Base-by-base conservation (phyloP, 495 filamentous ascomycete species). In the Glarea lozoyensis region DNA sequence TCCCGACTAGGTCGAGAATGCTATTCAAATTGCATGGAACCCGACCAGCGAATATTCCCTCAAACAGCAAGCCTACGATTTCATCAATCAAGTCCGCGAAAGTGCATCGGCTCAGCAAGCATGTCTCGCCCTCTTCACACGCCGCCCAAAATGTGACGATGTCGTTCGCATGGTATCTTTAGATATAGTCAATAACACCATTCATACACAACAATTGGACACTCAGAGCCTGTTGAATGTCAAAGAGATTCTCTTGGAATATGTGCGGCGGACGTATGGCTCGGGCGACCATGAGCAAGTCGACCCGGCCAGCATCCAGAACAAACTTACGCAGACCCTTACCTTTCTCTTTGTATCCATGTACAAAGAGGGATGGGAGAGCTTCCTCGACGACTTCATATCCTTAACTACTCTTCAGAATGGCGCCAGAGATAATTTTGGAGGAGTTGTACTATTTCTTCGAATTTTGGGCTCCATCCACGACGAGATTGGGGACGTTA, bases 241-340 rank as follows among this genome's bases (percentile, higher is more conserved):
- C 47, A 84, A 81, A 55, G 78, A 92, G 54, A 75, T 75, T 18
- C 62, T 99, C 48, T 62, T 94, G 56, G 71, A 72, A 39, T 96
- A 96, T 58, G 68, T 88, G 13, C 73, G 73, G 40, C 74, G 76
- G 45, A 75, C 73, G 25, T 99, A 93, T 58, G 70, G 78, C 15
- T 66, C 69, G 15, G 65, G 67, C 31, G 42, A 18, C 21, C 69
- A 68, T 32, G 64, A 66, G 16, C 62, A 65, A 16, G 59, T 71
- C 44, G 89, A 95, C 60, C 71, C 79, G 9, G 50, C 78, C 24
- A 72, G 73, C 49, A 81, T 99, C 22, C 93, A 97, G 64, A 99
- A 97, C 63, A 99, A 99, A 62, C 81, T 97, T 46, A 85, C 88
- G 19, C 92, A 99, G 62, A 94, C 89, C 23, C 64, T 97, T 31